Evolutionary conservation across 179 eudicot species (phyloP).

Genomic region (Beta macrorhiza): DNA sequence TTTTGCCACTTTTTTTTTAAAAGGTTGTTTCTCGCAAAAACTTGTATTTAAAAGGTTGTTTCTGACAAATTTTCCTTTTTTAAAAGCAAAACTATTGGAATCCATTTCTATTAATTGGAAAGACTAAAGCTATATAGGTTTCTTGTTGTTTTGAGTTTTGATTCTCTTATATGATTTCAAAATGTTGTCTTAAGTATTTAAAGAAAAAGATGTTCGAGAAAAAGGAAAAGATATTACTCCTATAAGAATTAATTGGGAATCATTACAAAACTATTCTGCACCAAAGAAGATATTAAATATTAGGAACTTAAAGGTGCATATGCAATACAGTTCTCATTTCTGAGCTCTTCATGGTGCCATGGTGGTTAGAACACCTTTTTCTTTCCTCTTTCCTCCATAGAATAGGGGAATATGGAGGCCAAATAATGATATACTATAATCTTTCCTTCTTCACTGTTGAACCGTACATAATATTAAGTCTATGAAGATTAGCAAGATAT

Average conservation of each 20-base stretch:
- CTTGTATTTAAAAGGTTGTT: too few relatives aligned
- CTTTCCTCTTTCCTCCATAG: conserved; percentile 2
- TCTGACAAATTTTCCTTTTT: too few relatives aligned
- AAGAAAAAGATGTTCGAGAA: not conserved
- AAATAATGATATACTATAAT: conserved; percentile 14
- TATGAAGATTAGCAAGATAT: not conserved
- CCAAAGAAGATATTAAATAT: not conserved
- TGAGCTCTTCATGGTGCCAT: not conserved
- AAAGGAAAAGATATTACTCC: not conserved
- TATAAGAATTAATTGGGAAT: not conserved
- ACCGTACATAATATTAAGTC: not conserved
- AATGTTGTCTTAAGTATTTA: not conserved
- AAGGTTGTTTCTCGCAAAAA: too few relatives aligned
- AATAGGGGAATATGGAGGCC: conserved; percentile 14
- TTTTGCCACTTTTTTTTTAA: too few relatives aligned
- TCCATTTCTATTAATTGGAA: too few relatives aligned
- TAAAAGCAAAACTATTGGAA: too few relatives aligned
- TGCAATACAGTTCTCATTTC: conserved; percentile 5
- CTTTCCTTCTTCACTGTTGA: not conserved
- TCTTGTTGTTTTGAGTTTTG: not conserved
- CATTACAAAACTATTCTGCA: conserved; percentile 2
- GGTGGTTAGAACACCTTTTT: conserved; percentile 17
- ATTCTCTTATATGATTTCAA: not conserved
- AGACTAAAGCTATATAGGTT: too few relatives aligned
- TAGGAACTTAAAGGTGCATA: not conserved